These are phyloP conservation scores for Yamadazyma pseudoaaseri DNA, from an alignment of 1,139 yeast species.

Conservation along the genomic window DNA sequence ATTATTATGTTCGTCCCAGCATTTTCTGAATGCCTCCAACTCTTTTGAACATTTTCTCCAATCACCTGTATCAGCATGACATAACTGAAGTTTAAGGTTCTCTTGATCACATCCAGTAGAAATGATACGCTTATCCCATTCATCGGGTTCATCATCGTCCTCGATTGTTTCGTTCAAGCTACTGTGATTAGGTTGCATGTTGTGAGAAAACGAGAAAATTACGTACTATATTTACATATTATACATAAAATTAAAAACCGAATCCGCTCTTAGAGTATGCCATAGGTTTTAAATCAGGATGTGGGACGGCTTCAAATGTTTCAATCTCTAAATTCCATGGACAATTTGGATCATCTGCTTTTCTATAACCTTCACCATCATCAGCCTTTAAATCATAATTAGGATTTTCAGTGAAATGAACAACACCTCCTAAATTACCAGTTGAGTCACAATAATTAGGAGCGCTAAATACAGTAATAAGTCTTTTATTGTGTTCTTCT, in stretches of 20 bases:
- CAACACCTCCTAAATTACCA: constrained; percentile 87
- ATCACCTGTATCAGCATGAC: constrained; percentile 79
- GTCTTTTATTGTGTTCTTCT: constrained; percentile 78
- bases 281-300: constrained; percentile 94
- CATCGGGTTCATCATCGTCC: constrained; percentile 62
- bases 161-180: background rate
- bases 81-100: constrained; percentile 62
- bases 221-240: background rate
- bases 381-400: constrained; percentile 30
- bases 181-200: too few species aligned
- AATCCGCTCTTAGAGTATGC: constrained; percentile 77
- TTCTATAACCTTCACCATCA: constrained; percentile 54
- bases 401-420: constrained; percentile 51
- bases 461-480: constrained; percentile 92
- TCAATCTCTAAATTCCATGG: constrained; percentile 53
- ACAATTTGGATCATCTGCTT: constrained; percentile 39
- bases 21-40: constrained; percentile 64
- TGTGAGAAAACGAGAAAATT: too few species aligned
- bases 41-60: constrained; percentile 73
- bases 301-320: constrained; percentile 78
- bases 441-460: constrained; percentile 96
- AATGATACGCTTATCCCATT: constrained; percentile 70
- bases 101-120: constrained; percentile 76
- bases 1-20: constrained; percentile 65
- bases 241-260: constrained; percentile 29